phyloP scores from a whole-genome alignment of 371 early-diverging fungal genomes.

The Conidiobolus incongruus region DNA sequence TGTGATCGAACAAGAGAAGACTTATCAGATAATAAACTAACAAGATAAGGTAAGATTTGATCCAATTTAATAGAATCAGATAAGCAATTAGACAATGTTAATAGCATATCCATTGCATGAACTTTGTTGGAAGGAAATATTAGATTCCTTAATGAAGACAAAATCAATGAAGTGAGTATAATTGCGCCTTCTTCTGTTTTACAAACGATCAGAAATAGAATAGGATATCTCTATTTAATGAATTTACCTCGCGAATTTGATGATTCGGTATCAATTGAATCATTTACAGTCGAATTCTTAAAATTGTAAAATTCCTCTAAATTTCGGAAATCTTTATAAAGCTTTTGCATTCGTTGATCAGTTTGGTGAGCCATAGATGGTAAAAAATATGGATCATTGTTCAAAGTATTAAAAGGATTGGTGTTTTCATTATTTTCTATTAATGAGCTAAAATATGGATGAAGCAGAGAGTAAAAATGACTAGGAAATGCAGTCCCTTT shows the following conservation, averaged over 20 bases:
- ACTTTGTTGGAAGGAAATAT: constrained; percentile 46
- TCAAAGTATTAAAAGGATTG: no score
- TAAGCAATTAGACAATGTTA: constrained; percentile 36
- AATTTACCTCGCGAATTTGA: no score
- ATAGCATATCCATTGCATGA: constrained; percentile 49
- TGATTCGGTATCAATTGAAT: not conserved
- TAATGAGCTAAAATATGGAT: constrained; percentile 44
- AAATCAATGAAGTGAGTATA: constrained; percentile 33
- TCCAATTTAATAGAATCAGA: constrained; percentile 57
- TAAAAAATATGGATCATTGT: not conserved
- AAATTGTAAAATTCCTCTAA: not conserved
- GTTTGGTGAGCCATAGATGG: not conserved
- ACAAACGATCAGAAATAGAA: not conserved
- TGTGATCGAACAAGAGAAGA: constrained; percentile 5
- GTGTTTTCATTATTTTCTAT: constrained; percentile 18
- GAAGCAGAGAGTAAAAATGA: constrained; percentile 46
- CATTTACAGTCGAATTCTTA: not conserved
- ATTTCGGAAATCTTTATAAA: not conserved
- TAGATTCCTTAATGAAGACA: constrained; percentile 43
- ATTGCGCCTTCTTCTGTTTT: constrained; percentile 29
- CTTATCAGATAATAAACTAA: constrained; percentile 42
- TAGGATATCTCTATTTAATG: no score
- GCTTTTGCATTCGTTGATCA: constrained; percentile 1
- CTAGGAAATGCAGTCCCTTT: constrained; percentile 51
- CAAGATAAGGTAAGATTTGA: constrained; percentile 60